Conservation (phyloP, 2,329 filamentous ascomycete genomes). For the Botryotinia globosa region DNA sequence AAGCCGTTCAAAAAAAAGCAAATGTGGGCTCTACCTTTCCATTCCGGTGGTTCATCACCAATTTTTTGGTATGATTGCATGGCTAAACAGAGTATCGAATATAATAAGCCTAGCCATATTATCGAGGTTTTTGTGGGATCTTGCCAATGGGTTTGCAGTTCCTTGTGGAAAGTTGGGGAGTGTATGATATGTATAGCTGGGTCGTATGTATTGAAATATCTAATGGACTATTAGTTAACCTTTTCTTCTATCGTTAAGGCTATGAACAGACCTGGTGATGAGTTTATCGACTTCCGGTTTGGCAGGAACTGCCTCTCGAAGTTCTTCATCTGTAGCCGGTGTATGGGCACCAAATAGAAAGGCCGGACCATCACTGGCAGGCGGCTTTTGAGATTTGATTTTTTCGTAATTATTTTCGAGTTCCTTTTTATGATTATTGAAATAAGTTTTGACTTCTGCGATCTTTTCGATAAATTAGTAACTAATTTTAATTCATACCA, state of each 20-base stretch:
- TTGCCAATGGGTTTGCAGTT: constrained; percentile 65
- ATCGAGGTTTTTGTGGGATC: constrained; percentile 69
- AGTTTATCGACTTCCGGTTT: constrained; percentile 82
- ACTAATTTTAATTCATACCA: not conserved
- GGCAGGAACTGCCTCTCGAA: constrained; percentile 75
- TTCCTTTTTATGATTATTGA: constrained; percentile 80
- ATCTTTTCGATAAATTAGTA: constrained; percentile 51
- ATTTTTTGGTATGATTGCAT: constrained; percentile 77
- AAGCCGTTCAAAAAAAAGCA: not conserved
- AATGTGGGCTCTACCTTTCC: constrained; percentile 47
- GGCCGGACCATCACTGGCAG: constrained; percentile 63
- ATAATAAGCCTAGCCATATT: constrained; percentile 76
- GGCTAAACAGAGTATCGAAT: constrained; percentile 72
- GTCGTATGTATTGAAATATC: constrained; percentile 85
- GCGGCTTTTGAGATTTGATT: constrained; percentile 66
- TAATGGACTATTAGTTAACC: constrained; percentile 32
- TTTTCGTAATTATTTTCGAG: constrained; percentile 77
- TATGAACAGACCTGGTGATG: constrained; percentile 50
- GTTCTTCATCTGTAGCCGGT: constrained; percentile 69
- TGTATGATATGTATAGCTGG: constrained; percentile 73
- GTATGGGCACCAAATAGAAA: constrained; percentile 74
- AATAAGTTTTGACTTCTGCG: constrained; percentile 90
- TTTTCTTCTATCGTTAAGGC: not conserved
- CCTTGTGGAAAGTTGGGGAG: constrained; percentile 78
- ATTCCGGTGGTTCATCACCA: constrained; percentile 76